Evolutionary conservation across 2,329 filamentous ascomycete species (phyloP), one percentile per base, ranked within the genome.

Genomic region (Trichoderma afroharzianum): DNA sequence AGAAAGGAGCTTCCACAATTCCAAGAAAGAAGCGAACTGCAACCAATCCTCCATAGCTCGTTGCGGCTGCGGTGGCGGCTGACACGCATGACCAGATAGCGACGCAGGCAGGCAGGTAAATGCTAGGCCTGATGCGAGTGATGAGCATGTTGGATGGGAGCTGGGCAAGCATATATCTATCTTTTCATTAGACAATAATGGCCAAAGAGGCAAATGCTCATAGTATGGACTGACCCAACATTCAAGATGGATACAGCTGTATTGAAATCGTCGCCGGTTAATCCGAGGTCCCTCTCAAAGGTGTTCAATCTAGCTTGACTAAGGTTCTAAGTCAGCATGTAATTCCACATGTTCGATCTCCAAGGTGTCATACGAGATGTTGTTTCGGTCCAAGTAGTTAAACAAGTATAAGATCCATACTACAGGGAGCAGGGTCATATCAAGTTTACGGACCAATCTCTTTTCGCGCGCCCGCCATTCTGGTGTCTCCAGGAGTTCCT

Each of bases 391-490:
- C 24, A 85, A 78, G 67, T 83, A 84, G 71, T 83, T 85, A 57
- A 84, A 77, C 76, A 82, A 84, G 73, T 84, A 85, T 77, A 82
- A 79, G 71, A 76, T 74, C 79, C 80, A 81, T 4, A 81, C 76
- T 75, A 81, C 81, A 0, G 80, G 80, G 75, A 93, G 85, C 32
- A 93, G 84, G 76, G 87, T 84, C 28, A 84, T 73, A 78, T 93
- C 91, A 28, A 93, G 80, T 79, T 92, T 92, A 71, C 88, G 84
- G 50, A 92, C 83, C 24, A 93, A 82, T 74, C 84, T 86, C 75
- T 82, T 84, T 80, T 92, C 84, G 9, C 36, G 55, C 0, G 64
- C 64, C 18, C 64, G 33, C 53, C 64, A 68, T 59, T 68, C 64
- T 9, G 64, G 55, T 28, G 64, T 59, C n/a, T 68, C 36, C 15